These are phyloP conservation scores for Lyophyllum shimeji DNA, from an alignment of 768 basidiomycete genomes.

Conservation along the genomic window DNA sequence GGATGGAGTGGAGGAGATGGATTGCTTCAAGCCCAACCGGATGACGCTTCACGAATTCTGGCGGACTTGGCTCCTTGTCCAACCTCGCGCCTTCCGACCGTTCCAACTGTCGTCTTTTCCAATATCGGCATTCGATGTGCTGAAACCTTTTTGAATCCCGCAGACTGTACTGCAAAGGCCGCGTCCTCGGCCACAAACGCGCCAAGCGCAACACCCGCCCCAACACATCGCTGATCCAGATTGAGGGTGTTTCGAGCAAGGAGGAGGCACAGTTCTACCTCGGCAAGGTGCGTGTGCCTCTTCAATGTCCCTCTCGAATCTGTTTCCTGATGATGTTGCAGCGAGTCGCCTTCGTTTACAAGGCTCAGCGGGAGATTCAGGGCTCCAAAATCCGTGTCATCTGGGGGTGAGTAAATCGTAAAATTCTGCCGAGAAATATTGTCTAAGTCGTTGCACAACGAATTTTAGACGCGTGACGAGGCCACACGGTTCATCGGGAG, in stretches of 20 bases:
- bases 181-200: constrained; percentile 97
- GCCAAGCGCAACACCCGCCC: constrained; percentile 96
- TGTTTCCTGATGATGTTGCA: constrained; percentile 26
- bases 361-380: constrained; percentile 90
- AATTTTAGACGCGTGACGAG: constrained; percentile 78
- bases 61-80: not conserved
- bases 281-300: constrained; percentile 77
- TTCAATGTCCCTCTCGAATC: not conserved
- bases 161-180: constrained; percentile 96
- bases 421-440: not conserved
- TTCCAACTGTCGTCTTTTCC: constrained; percentile 1
- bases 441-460: not conserved
- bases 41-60: constrained; percentile 16
- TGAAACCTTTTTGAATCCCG: constrained; percentile 17
- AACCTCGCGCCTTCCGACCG: not conserved
- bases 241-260: constrained; percentile 93
- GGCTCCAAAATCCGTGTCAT: constrained; percentile 97
- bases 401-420: constrained; percentile 75
- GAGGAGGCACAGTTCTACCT: constrained; percentile 98
- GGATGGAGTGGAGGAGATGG: constrained; percentile 38
- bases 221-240: constrained; percentile 95
- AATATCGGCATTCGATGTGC: constrained; percentile 4
- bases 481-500: constrained; percentile 91
- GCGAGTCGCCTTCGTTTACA: constrained; percentile 98
- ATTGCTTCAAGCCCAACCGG: constrained; percentile 31